Evolutionary conservation across 257 asterid genomes (phyloP).

Genomic region (Fraxinus quadrangulata): DNA sequence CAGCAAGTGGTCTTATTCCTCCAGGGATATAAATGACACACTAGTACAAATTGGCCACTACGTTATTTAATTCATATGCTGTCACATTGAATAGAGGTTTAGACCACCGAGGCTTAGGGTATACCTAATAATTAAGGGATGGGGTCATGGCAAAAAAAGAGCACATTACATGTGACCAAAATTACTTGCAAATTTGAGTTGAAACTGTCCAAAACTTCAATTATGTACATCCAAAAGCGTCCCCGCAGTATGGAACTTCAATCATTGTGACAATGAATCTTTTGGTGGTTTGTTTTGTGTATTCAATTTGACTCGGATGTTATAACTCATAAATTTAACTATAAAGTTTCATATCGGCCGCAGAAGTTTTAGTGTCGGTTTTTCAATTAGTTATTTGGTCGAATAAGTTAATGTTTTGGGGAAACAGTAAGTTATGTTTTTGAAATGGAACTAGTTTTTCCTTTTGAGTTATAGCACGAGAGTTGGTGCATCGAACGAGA

Average conservation of each 20-base stretch:
- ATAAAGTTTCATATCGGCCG: too few species aligned
- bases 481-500: too few species aligned
- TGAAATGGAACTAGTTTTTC: background rate
- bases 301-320: too few species aligned
- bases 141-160: constrained; percentile 29
- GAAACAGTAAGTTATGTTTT: background rate
- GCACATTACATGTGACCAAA: constrained; percentile 51
- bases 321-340: too few species aligned
- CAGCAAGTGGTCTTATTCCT: constrained; percentile 1
- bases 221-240: background rate
- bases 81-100: constrained; percentile 30
- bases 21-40: background rate
- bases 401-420: background rate
- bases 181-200: constrained; percentile 21
- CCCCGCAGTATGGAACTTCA: background rate
- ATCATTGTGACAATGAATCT: background rate
- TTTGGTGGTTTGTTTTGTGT: background rate
- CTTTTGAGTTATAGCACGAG: too few species aligned
- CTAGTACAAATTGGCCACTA: background rate
- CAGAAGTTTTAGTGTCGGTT: too few species aligned
- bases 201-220: background rate
- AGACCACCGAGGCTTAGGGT: constrained; percentile 37
- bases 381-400: background rate
- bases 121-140: constrained; percentile 28
- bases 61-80: constrained; percentile 31